A percentile compares a stretch with the other conserved stretches of the same genome.
Evolutionary conservation across 495 filamentous ascomycete genomes (phyloP).

Genomic region (Glarea lozoyensis): DNA sequence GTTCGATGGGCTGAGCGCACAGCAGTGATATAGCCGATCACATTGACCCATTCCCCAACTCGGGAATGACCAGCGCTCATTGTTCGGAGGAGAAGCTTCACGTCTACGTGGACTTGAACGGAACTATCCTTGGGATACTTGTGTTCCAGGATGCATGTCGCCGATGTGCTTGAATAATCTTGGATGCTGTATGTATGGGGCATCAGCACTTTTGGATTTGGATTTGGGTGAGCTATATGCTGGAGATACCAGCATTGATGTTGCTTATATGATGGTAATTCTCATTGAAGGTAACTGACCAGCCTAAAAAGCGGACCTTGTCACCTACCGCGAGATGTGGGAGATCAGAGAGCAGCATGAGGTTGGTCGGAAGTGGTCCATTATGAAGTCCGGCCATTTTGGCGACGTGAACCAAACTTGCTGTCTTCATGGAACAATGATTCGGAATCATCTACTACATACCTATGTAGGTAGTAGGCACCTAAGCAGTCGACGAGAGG

Average conservation of each 20-base stretch:
- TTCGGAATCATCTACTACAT: too few species aligned
- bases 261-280: too few species aligned
- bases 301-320: conserved; percentile 88
- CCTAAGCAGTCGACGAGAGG: too few species aligned
- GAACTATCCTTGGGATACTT: conserved; percentile 40
- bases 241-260: too few species aligned
- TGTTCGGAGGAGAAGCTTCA: conserved; percentile 58
- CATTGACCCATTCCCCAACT: conserved; percentile 83
- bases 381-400: conserved; percentile 16
- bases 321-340: conserved; percentile 34
- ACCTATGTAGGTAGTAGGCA: too few species aligned
- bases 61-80: conserved; percentile 55
- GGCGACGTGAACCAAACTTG: too few species aligned
- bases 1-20: background rate
- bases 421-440: too few species aligned
- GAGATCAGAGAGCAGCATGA: conserved; percentile 19
- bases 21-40: conserved; percentile 67
- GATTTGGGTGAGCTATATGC: too few species aligned
- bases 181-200: conserved; percentile 55
- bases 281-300: conserved; percentile 42
- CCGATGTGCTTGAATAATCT: conserved; percentile 52
- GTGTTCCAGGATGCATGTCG: conserved; percentile 57
- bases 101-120: conserved; percentile 51
- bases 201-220: too few species aligned
- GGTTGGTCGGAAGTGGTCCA: conserved; percentile 13